phyloP scores from a whole-genome alignment of 2,329 filamentous ascomycete species.

The Triangularia setosa region DNA sequence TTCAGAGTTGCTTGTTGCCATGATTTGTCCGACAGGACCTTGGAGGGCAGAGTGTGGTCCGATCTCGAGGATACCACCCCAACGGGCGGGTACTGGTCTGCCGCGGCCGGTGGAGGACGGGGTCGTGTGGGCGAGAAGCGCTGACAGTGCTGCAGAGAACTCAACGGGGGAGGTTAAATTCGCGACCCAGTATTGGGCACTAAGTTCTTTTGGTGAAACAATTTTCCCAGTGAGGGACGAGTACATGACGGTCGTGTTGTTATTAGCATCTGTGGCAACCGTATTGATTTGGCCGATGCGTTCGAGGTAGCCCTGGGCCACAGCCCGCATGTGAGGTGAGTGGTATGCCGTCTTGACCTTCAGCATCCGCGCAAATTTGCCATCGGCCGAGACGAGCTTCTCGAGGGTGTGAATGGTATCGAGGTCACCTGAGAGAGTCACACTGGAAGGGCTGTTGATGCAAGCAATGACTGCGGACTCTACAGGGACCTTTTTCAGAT shows the following conservation, averaged over 20 bases:
- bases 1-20: not conserved
- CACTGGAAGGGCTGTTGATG: slow-evolving; percentile 28
- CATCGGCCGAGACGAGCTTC: slow-evolving; percentile 11
- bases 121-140: slow-evolving; percentile 1
- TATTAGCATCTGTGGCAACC: not conserved
- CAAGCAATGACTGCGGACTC: not conserved
- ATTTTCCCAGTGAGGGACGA: slow-evolving; percentile 12
- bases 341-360: slow-evolving; percentile 36
- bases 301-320: slow-evolving; percentile 22
- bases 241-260: slow-evolving; percentile 20
- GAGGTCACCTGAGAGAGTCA: slow-evolving; percentile 28
- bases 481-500: slow-evolving; percentile 30
- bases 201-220: slow-evolving; percentile 13
- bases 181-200: slow-evolving; percentile 30
- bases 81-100: slow-evolving; percentile 26
- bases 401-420: slow-evolving; percentile 27
- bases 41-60: slow-evolving; percentile 38
- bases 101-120: slow-evolving; percentile 17
- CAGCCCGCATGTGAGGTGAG: slow-evolving; percentile 8
- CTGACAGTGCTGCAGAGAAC: slow-evolving; percentile 30
- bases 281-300: slow-evolving; percentile 18
- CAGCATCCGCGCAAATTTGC: slow-evolving; percentile 17
- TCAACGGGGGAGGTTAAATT: slow-evolving; percentile 33
- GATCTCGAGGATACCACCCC: slow-evolving; percentile 28
- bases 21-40: slow-evolving; percentile 28